phyloP scores from a whole-genome alignment of 352 stramenopile genomes.

The Globisporangium cylindrosporum region DNA sequence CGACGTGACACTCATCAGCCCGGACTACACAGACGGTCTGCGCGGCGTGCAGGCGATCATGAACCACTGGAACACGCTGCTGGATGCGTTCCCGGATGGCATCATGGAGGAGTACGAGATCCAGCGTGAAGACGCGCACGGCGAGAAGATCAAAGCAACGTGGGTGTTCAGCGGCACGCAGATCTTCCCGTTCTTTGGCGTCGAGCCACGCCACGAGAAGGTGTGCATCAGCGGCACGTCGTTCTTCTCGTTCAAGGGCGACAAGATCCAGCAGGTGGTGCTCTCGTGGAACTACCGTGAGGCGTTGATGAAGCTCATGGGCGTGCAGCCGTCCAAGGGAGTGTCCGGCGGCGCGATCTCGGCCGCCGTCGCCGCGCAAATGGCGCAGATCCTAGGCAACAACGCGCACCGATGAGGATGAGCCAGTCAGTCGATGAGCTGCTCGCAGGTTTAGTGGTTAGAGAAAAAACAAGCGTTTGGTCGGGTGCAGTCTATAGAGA shows the following conservation, averaged over 20 bases:
- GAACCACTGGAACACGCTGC: constrained; percentile 62
- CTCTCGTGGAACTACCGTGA: constrained; percentile 77
- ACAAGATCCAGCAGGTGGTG: constrained; percentile 69
- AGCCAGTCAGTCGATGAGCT: not conserved
- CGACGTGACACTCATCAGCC: constrained; percentile 67
- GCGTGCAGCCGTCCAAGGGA: constrained; percentile 29
- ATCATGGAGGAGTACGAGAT: constrained; percentile 86
- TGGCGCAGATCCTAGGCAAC: constrained; percentile 8
- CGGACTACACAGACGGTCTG: constrained; percentile 59
- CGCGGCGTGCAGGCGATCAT: constrained; percentile 67
- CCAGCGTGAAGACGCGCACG: constrained; percentile 48
- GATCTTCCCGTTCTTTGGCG: constrained; percentile 69
- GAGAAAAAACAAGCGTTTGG: not conserved
- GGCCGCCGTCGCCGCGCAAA: not conserved
- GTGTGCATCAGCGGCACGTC: constrained; percentile 74
- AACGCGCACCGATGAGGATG: constrained; percentile 18
- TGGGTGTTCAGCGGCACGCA: constrained; percentile 81
- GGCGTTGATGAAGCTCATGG: constrained; percentile 72
- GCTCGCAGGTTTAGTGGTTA: not conserved
- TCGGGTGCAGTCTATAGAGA: not conserved
- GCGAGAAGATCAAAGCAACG: constrained; percentile 66
- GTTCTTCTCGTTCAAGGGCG: constrained; percentile 76
- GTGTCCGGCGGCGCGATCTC: constrained; percentile 23
- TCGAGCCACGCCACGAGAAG: constrained; percentile 73
- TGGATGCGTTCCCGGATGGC: constrained; percentile 74